Evolutionary conservation across 2,329 filamentous ascomycete genomes (phyloP).

Genomic region (Talaromyces funiculosus): DNA sequence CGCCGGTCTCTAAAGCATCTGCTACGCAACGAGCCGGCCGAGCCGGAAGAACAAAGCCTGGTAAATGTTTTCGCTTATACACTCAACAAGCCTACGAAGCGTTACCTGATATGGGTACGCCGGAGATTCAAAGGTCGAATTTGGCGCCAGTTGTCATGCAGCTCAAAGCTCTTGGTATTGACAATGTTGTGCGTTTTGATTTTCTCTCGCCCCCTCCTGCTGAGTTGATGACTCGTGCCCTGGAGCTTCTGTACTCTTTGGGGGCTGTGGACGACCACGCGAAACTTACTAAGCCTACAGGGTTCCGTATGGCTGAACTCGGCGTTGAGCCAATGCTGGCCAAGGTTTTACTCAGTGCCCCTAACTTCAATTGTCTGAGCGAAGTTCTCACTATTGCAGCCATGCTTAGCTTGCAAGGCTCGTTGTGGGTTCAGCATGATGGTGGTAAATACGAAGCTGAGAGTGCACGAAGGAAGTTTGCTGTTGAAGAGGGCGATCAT

Average conservation of each 20-base stretch:
- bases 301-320: conserved; percentile 84
- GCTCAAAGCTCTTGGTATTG: conserved; percentile 89
- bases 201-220: conserved; percentile 83
- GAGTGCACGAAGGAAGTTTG: conserved; percentile 70
- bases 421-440: conserved; percentile 75
- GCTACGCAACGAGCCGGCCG: conserved; percentile 87
- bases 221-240: conserved; percentile 74
- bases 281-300: conserved; percentile 83
- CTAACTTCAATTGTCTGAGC: conserved; percentile 68
- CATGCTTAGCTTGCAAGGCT: conserved; percentile 82
- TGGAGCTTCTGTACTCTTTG: conserved; percentile 81
- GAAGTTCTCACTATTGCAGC: conserved; percentile 89
- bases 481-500: conserved; percentile 89
- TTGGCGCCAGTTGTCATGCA: conserved; percentile 83
- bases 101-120: conserved; percentile 68
- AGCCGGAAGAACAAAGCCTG: conserved; percentile 80
- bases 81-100: conserved; percentile 65
- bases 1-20: conserved; percentile 80
- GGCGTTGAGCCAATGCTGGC: conserved; percentile 95
- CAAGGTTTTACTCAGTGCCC: conserved; percentile 72
- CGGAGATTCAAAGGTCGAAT: conserved; percentile 89
- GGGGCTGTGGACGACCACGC: conserved; percentile 85
- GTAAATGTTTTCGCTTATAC: conserved; percentile 92
- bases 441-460: conserved; percentile 71
- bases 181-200: conserved; percentile 86